These are phyloP conservation scores for Cryptococcus sp. DNA, from an alignment of 1,284 basidiomycete species.

Conservation along the genomic window DNA sequence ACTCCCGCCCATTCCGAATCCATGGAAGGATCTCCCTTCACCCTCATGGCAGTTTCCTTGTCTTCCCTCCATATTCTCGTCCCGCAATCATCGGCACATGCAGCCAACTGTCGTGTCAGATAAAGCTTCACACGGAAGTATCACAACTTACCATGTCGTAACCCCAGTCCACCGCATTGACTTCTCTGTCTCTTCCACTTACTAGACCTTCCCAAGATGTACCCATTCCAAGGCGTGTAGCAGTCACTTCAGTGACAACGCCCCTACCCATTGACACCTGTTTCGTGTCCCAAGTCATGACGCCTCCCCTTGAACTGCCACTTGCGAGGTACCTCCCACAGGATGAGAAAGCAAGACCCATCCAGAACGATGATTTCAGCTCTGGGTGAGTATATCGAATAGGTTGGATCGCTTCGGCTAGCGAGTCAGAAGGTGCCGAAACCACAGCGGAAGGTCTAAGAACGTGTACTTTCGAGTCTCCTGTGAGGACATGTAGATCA, in stretches of 20 bases:
- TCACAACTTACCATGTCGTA: constrained; percentile 40
- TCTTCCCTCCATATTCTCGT: constrained; percentile 42
- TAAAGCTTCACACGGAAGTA: background rate
- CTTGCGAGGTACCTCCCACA: constrained; percentile 40
- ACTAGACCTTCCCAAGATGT: background rate
- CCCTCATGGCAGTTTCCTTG: constrained; percentile 11
- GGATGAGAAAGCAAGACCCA: constrained; percentile 37
- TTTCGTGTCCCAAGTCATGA: constrained; percentile 40
- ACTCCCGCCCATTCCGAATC: constrained; percentile 18
- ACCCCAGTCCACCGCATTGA: constrained; percentile 44
- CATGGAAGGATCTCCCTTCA: constrained; percentile 13
- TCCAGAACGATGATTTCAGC: constrained; percentile 37
- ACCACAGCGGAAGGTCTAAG: constrained; percentile 26
- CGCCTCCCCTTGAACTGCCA: constrained; percentile 34
- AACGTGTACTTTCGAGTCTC: constrained; percentile 38
- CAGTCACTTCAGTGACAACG: constrained; percentile 8
- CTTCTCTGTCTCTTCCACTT: constrained; percentile 22
- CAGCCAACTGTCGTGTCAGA: constrained; percentile 26
- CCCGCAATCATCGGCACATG: constrained; percentile 38
- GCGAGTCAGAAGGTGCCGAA: background rate
- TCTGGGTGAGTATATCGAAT: constrained; percentile 34
- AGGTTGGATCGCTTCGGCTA: constrained; percentile 20
- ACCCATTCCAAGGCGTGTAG: constrained; percentile 15
- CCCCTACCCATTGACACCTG: background rate
- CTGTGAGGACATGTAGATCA: constrained; percentile 37